Base-by-base conservation (phyloP, 345 rosid species). In the Laguncularia racemosa region DNA sequence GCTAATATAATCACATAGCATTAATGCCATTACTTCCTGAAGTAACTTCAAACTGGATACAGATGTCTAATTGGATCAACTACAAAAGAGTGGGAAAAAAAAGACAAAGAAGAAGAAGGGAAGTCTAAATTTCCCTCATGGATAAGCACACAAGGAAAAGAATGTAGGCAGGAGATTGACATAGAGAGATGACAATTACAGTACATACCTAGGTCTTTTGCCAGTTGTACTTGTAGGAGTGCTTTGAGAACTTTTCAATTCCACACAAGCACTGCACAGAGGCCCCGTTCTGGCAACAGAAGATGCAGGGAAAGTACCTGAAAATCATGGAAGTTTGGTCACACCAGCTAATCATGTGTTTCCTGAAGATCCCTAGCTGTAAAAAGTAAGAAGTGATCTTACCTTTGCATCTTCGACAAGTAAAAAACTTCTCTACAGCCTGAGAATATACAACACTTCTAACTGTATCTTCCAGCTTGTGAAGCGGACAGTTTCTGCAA, bases 341-440 rank as follows among this genome's bases (percentile, higher is more conserved):
- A 33, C 4, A 33, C 40, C 40, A 4, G 9, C 40, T 33, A 2
- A 33, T 33, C 6, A 6, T 23, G 28, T 9, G 40, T 33, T 33
- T 33, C 11, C 40, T 9, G 1, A 33, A 33, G 40, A 33, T 33
- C 40, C 40, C 40, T 9, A 33, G 10, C 40, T 10, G 7, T 33
- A 33, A 33, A 33, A 9, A 33, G 40, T 33, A 7, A 33, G 40
- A 33, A 16, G 46, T 46, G 56, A 28, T 0, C 61, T 54, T 56
- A 80, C 99, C 91, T 81, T 84, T 85, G 86, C 99, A 93, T 74
- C 81, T 77, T 73, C 78, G 78, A 81, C 97, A 93, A 54, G 88
- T 78, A 71, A 83, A 93, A 52, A 65, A 62, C 71, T 77, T 86
- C 62, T 84, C 83, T 57, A 59, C 76, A 18, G 95, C 84, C 61